A percentile compares a stretch with the other conserved stretches of the same genome.
These are phyloP conservation scores for Cryptococcus jaspeensis DNA, from an alignment of 1,284 basidiomycete genomes.

Conservation along the genomic window DNA sequence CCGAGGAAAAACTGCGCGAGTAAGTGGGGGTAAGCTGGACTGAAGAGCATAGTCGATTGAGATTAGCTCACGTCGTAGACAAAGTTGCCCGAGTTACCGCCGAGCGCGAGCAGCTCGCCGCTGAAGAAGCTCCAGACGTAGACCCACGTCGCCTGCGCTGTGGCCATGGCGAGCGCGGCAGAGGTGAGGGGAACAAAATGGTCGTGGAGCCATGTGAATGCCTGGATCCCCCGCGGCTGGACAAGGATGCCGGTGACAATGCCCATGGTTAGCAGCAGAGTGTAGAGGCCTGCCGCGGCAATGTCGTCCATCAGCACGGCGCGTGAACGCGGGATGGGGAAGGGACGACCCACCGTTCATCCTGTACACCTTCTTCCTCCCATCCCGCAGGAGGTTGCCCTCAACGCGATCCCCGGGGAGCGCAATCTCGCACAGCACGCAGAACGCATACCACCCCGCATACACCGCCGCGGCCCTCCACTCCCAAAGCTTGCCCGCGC, in stretches of 20 bases:
- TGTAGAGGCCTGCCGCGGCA: constrained; percentile 69
- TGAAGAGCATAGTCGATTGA: background rate
- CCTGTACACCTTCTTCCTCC: constrained; percentile 79
- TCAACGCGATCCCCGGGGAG: constrained; percentile 84
- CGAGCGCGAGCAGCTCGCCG: constrained; percentile 72
- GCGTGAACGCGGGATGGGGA: background rate
- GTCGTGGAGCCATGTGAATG: constrained; percentile 86
- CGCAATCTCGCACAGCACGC: constrained; percentile 74
- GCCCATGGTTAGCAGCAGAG: constrained; percentile 75
- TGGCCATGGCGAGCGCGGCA: constrained; percentile 75
- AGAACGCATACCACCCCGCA: constrained; percentile 86
- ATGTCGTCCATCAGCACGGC: background rate
- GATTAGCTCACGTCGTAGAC: constrained; percentile 80
- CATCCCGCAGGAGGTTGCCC: constrained; percentile 75
- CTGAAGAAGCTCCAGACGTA: constrained; percentile 71
- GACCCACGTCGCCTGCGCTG: constrained; percentile 69
- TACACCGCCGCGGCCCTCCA: constrained; percentile 73
- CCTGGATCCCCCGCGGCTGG: constrained; percentile 66
- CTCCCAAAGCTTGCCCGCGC: constrained; percentile 66
- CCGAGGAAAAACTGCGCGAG: constrained; percentile 87
- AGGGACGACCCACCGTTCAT: constrained; percentile 72
- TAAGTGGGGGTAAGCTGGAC: background rate
- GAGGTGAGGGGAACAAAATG: constrained; percentile 89
- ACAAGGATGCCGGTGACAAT: constrained; percentile 65
- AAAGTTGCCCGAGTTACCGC: constrained; percentile 83